phyloP scores from a whole-genome alignment of 2,329 filamentous ascomycete genomes.

The Colletotrichum ledebouriae region DNA sequence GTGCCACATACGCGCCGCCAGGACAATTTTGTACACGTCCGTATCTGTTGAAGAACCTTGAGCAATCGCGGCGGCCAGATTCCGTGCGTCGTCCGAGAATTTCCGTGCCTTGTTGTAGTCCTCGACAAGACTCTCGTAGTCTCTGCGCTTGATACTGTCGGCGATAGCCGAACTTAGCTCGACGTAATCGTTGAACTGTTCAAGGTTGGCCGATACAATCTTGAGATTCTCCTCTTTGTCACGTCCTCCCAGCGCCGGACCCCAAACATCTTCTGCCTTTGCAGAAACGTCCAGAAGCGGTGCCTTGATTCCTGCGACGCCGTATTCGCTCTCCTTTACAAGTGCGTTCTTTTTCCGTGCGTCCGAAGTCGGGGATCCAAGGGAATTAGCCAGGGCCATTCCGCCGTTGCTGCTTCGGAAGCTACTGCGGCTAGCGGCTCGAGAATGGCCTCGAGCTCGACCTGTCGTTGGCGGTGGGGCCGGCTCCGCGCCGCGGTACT shows the following conservation, averaged over 20 bases:
- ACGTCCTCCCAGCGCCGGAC: constrained; percentile 88
- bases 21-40: constrained; percentile 86
- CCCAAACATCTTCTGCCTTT: constrained; percentile 98
- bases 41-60: constrained; percentile 76
- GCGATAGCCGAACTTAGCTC: constrained; percentile 83
- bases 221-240: constrained; percentile 93
- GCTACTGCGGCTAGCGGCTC: constrained; percentile 76
- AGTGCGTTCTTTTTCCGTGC: constrained; percentile 88
- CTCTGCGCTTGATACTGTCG: constrained; percentile 89
- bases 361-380: constrained; percentile 59
- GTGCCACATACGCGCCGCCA: constrained; percentile 94
- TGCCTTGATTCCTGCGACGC: constrained; percentile 86
- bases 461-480: constrained; percentile 51
- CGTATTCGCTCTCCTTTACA: constrained; percentile 92
- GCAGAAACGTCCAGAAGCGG: constrained; percentile 91
- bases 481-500: constrained; percentile 73
- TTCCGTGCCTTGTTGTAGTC: constrained; percentile 87
- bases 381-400: constrained; percentile 51
- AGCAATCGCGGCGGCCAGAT: constrained; percentile 69
- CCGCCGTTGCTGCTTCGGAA: constrained; percentile 67
- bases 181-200: constrained; percentile 84
- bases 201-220: constrained; percentile 79
- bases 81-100: constrained; percentile 82
- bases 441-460: constrained; percentile 68
- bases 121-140: constrained; percentile 89